Percentiles rank a stretch among this genome's conserved stretches.
Conservation (phyloP, 2,329 filamentous ascomycete species). For the Microsporum audouinii region DNA sequence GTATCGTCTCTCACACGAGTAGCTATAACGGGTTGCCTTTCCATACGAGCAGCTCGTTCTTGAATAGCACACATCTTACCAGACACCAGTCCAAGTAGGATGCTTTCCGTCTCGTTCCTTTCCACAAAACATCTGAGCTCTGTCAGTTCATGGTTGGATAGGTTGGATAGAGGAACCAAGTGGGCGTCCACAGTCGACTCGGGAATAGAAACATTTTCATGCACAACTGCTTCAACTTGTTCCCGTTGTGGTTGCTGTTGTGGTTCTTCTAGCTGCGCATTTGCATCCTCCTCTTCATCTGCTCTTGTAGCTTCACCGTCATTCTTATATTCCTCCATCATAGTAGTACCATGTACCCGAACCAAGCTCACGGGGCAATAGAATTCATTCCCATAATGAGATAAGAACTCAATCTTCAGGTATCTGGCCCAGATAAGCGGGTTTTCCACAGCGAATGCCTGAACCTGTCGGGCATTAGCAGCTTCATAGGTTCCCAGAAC, state of each 20-base stretch:
- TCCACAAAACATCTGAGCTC: constrained; percentile 10
- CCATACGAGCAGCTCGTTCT: constrained; percentile 1
- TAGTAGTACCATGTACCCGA: constrained; percentile 82
- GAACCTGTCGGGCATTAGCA: constrained; percentile 82
- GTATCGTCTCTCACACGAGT: neutral
- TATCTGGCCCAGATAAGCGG: constrained; percentile 94
- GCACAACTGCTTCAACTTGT: neutral
- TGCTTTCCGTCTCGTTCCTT: constrained; percentile 11
- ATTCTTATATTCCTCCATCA: constrained; percentile 88
- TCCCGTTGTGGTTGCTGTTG: constrained; percentile 15
- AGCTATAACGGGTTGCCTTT: neutral
- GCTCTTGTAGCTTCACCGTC: constrained; percentile 57
- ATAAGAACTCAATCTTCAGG: constrained; percentile 78
- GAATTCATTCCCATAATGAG: constrained; percentile 90
- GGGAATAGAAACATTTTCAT: neutral
- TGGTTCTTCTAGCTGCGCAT: constrained; percentile 24
- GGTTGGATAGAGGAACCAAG: neutral
- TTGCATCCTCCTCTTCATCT: constrained; percentile 52
- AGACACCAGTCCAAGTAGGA: constrained; percentile 8
- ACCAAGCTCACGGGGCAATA: constrained; percentile 89
- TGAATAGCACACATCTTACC: constrained; percentile 11
- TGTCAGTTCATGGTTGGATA: constrained; percentile 6
- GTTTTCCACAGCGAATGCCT: constrained; percentile 87
- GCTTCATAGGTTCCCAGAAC: constrained; percentile 81
- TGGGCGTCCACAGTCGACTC: neutral